phyloP scores from a whole-genome alignment of 148 eudicot species.

The Pharnaceum exiguum region DNA sequence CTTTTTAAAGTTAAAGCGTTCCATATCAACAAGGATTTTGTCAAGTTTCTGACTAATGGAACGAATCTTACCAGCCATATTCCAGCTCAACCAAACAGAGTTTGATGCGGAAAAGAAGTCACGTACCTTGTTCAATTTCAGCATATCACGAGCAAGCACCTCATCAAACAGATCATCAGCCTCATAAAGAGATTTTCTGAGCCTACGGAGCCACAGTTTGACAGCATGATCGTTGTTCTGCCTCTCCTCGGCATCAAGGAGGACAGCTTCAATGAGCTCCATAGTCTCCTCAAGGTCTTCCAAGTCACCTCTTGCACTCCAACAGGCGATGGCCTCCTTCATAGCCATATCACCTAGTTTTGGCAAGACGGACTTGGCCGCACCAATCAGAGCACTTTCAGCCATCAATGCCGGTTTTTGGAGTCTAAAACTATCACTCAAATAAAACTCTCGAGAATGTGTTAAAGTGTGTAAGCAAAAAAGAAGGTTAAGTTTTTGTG shows the following conservation, averaged over 20 bases:
- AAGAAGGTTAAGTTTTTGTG: no score
- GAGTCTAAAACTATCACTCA: no score
- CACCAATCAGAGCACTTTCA: conserved; percentile 7
- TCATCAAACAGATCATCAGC: conserved; percentile 29
- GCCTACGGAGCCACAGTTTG: conserved; percentile 19
- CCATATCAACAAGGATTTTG: no score
- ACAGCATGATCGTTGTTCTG: conserved; percentile 10
- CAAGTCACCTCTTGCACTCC: conserved; percentile 15
- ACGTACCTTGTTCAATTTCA: conserved; percentile 3
- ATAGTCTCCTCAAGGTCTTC: conserved; percentile 11
- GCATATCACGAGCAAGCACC: conserved; percentile 3
- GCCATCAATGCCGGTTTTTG: conserved; percentile 15
- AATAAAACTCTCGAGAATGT: no score
- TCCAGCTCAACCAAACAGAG: background rate
- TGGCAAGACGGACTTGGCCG: conserved; percentile 6
- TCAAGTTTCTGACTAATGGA: conserved; percentile 13
- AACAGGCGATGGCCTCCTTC: conserved; percentile 12
- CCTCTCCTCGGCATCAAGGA: conserved; percentile 29
- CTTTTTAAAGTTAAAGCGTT: no score
- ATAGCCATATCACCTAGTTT: conserved; percentile 17
- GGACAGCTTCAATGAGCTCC: conserved; percentile 11
- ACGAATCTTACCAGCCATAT: conserved; percentile 4
- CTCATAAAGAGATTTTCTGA: conserved; percentile 12
- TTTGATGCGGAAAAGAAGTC: conserved; percentile 12
- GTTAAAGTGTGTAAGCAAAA: no score